Percentiles rank a stretch among this genome's conserved stretches.
Evolutionary conservation across 148 eudicot genomes (phyloP).

Genomic region (Diospyros lotus): DNA sequence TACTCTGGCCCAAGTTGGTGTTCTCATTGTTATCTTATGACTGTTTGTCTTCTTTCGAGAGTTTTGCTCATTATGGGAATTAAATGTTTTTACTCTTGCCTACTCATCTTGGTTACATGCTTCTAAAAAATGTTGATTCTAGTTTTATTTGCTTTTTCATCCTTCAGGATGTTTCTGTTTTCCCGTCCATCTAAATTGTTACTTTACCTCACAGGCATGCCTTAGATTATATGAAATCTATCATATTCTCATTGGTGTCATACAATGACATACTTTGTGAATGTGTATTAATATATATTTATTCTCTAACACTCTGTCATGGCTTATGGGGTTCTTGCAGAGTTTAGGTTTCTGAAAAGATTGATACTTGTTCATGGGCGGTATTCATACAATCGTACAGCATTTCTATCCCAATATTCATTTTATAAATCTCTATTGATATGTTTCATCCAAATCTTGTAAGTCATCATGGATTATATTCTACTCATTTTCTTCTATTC

Average conservation of each 20-base stretch:
- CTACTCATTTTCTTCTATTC: neutral
- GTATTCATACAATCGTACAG: slow-evolving; percentile 94
- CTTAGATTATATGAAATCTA: neutral
- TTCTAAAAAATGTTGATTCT: neutral
- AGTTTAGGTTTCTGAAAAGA: slow-evolving; percentile 83
- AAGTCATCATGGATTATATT: slow-evolving; percentile 25
- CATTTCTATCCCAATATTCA: slow-evolving; percentile 94
- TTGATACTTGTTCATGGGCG: slow-evolving; percentile 98
- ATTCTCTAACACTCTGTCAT: neutral
- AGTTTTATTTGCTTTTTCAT: neutral
- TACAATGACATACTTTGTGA: neutral
- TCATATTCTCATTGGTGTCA: neutral
- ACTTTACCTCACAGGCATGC: neutral
- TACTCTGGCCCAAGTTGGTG: no score
- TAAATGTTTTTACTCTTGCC: neutral
- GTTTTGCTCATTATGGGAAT: no score
- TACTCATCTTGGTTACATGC: neutral
- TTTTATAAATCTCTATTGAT: slow-evolving; percentile 90
- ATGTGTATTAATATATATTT: neutral
- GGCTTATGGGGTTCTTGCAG: slow-evolving; percentile 42
- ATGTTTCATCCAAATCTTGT: slow-evolving; percentile 97
- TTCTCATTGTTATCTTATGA: no score
- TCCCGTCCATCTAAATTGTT: slow-evolving; percentile 2
- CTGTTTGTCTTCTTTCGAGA: no score
- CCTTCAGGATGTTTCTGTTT: neutral